Base-by-base conservation (phyloP, 1,139 yeast genomes). In the Debaryomyces sp. region DNA sequence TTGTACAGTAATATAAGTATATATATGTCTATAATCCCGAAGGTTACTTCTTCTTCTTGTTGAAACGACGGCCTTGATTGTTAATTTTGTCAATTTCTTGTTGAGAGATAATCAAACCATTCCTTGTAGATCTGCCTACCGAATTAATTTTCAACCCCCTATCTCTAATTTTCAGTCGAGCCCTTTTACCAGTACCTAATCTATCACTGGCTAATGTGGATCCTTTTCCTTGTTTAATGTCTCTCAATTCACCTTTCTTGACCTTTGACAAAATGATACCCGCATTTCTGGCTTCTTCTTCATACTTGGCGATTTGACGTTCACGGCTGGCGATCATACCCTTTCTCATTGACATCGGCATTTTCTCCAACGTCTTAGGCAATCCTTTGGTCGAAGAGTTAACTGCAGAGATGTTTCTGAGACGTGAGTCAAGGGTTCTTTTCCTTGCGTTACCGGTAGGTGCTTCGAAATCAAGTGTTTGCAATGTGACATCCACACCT, bases 301-400 rank as follows among this genome's bases (percentile, higher is more conserved):
- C 96, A 61, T 77, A 80, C 59, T 81, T 81, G 6, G 70, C 62
- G 32, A 85, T 80, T 52, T 82, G 80, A 21, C 70, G 66, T 38
- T 77, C 67, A 46, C 85, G 78, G 45, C 84, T 79, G 44, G 75
- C 69, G 35, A 88, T 73, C 86, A 92, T 87, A 2, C 96, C 96
- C 61, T 87, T 88, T 50, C 97, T 78, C 76, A 90, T 84, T 21
- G 80, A 66, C 92, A 94, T 91, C 12, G 99, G 96, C 82, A 89
- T 87, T 45, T 83, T 87, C 57, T 89, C 96, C 30, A 86, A 68
- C 48, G 71, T 81, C 48, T 69, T 62, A 39, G 77, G 71, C 51
- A 64, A 50, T 43, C 80, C 70, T 46, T 70, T 51, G 55, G 68
- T 64, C 17, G 68, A 60, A 0, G 84, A 80, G 60, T 84, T 84